Conservation (phyloP, 2,329 filamentous ascomycete species). For the Penicillium palitans region DNA sequence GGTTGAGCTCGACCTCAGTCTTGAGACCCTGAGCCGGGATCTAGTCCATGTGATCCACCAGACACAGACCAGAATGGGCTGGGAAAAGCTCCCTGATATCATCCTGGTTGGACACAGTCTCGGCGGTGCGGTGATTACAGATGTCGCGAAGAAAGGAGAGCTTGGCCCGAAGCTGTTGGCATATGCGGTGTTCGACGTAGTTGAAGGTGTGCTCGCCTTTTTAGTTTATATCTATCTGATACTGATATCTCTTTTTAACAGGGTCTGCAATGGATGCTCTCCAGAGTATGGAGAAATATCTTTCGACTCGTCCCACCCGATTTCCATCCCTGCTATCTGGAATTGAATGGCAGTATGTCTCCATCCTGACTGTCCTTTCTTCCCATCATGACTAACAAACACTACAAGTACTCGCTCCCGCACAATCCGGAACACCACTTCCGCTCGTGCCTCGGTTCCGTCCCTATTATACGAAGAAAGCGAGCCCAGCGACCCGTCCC, state of each 20-base stretch:
- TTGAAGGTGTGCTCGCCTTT: constrained; percentile 60
- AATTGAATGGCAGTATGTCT: constrained; percentile 80
- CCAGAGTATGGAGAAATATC: constrained; percentile 89
- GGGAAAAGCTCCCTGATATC: constrained; percentile 70
- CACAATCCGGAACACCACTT: constrained; percentile 78
- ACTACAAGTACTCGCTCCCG: constrained; percentile 67
- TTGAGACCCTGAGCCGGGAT: constrained; percentile 72
- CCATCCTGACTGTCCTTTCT: background rate
- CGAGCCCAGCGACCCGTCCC: constrained; percentile 35
- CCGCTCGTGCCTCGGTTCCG: constrained; percentile 86
- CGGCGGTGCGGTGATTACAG: constrained; percentile 85
- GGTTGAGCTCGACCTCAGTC: constrained; percentile 63
- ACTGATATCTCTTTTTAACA: constrained; percentile 16
- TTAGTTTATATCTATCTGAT: background rate
- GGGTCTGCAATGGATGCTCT: constrained; percentile 92
- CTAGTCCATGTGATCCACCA: constrained; percentile 68
- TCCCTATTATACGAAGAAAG: constrained; percentile 63
- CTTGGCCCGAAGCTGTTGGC: constrained; percentile 72
- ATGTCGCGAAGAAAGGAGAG: constrained; percentile 68
- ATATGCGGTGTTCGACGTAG: constrained; percentile 89
- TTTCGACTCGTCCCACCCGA: constrained; percentile 73
- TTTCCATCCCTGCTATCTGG: constrained; percentile 77
- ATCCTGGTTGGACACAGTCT: constrained; percentile 89
- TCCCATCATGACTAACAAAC: constrained; percentile 4
- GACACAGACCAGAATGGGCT: constrained; percentile 68